Base-by-base conservation (phyloP, 257 asterid genomes). In the Eucommia ulmoides region DNA sequence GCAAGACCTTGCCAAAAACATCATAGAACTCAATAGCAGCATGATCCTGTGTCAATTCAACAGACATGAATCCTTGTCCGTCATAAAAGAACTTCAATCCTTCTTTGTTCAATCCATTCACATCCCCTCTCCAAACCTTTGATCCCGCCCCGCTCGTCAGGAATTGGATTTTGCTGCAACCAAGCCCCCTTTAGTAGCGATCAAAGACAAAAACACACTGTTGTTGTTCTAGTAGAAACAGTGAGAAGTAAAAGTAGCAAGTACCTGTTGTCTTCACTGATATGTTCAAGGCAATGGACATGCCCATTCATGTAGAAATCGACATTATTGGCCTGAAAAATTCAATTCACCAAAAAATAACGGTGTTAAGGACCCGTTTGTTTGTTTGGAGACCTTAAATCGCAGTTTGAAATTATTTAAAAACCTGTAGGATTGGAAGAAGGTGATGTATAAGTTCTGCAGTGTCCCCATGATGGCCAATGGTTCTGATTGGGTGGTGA, bases 41-140 rank as follows among this genome's bases (percentile, higher is more conserved):
- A 1, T 83, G 81, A 25, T 26, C 69, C 19, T 17, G 38, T 12
- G 75, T 69, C 49, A 87, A 3, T 11, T 61, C 59, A 45, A 83
- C 80, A 2, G 94, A 83, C 93, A 83, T 70, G 65, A 87, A 87
- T 24, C 97, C 97, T 70, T 87, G 97, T 8, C 97, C 97, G 50
- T 80, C 93, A 0, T 87, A 71, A 63, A 80, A 76, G 64, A 76
- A 87, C n/a, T 76, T 62, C 20, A 83, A 41, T 10, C 45, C 62
- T 15, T 74, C 60, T 1, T 25, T 55, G 12, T 67, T 68, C 33
- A 61, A 20, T 20, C 49, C 54, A 49, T 73, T 78, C 0, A 87
- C 47, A 48, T 87, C 94, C 17, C 94, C 93, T 33, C 89, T 76
- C 96, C 96, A 87, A 0, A 94, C 94, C 74, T 83, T 87, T 15